Percentiles rank a stretch among this genome's conserved stretches.
Conservation (phyloP, 768 basidiomycete species). For the Mycena sanguinolenta region DNA sequence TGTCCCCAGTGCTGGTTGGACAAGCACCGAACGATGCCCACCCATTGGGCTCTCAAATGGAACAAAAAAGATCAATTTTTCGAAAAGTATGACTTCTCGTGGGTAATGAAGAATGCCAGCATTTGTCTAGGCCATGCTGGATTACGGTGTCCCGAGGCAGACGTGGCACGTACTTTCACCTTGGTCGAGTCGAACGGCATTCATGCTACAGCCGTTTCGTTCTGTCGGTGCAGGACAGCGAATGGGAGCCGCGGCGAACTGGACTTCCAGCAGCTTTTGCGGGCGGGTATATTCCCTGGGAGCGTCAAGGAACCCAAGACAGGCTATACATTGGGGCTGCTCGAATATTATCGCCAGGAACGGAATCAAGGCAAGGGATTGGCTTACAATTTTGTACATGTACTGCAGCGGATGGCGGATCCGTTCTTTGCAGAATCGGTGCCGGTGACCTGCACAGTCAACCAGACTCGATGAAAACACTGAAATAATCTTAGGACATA, state of each 20-base stretch:
- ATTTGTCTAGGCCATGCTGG: slow-evolving; percentile 19
- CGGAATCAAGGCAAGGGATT: too few relatives aligned
- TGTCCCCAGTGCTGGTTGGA: too few relatives aligned
- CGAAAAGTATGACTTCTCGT: slow-evolving; percentile 16
- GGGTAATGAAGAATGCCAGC: slow-evolving; percentile 3
- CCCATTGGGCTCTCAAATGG: slow-evolving; percentile 28
- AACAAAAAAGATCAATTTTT: slow-evolving; percentile 15
- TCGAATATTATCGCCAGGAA: too few relatives aligned
- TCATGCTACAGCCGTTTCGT: slow-evolving; percentile 25
- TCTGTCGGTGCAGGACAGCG: slow-evolving; percentile 17
- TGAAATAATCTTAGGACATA: slow-evolving; percentile 14
- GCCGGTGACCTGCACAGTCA: slow-evolving; percentile 9
- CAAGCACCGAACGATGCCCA: too few relatives aligned
- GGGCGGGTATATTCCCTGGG: slow-evolving; percentile 17
- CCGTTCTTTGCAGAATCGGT: slow-evolving; percentile 16
- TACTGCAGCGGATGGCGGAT: too few relatives aligned
- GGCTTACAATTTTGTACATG: too few relatives aligned
- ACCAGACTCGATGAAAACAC: too few relatives aligned
- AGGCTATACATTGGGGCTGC: too few relatives aligned
- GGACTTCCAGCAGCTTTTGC: slow-evolving; percentile 20
- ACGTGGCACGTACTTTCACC: slow-evolving; percentile 8
- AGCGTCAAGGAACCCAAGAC: slow-evolving; percentile 22
- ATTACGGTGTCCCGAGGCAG: too few relatives aligned
- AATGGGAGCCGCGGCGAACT: neutral
- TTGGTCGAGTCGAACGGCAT: slow-evolving; percentile 31